Base-by-base conservation (phyloP, 805 yeast genomes). In the Zygoascus ofunaensis region DNA sequence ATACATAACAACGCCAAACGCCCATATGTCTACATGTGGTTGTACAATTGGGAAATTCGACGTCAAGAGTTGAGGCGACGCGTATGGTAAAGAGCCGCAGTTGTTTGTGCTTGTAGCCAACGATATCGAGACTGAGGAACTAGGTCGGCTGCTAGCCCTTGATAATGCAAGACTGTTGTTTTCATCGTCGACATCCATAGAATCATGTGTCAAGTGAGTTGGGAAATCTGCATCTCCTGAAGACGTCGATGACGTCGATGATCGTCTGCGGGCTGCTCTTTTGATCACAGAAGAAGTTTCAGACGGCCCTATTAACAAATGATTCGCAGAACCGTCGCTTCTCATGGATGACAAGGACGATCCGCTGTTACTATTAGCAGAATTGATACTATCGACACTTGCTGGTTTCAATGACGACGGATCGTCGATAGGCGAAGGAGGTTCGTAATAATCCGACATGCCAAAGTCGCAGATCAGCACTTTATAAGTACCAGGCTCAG, bases 381-480 rank as follows among this genome's bases (percentile, higher is more conserved):
- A 5, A 14, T 12, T 24, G 18, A 12, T 39, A 21, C 40, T 18
- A 37, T 37, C 33, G n/a, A 24, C 18, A 5, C 30, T 33, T 17
- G 26, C 39, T 3, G 33, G 38, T 18, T 19, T 32, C n/a, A 18
- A 26, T n/a, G n/a, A n/a, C 7, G 7, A 12, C 12, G 18, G 38
- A 26, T 33, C 44, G n/a, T 18, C n/a, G 22, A 22, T 19, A 39
- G 34, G 24, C 12, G 34, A 50, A 34, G 49, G 37, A 4, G 14
- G 23, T 17, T 47, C 56, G 37, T 42, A 55, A 41, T 54, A 59
- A 33, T 67, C 65, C 40, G 77, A 69, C 94, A 89, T 85, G 4
- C 97, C 97, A 65, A 89, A 89, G 63, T 89, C 97, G 64, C 96
- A 85, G 4, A 89, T 59, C 21, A 81, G 58, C 49, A 85, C 68